Evolutionary conservation across 78 protist genomes (phyloP).

Genomic region (Paratrimastix pyriformis): DNA sequence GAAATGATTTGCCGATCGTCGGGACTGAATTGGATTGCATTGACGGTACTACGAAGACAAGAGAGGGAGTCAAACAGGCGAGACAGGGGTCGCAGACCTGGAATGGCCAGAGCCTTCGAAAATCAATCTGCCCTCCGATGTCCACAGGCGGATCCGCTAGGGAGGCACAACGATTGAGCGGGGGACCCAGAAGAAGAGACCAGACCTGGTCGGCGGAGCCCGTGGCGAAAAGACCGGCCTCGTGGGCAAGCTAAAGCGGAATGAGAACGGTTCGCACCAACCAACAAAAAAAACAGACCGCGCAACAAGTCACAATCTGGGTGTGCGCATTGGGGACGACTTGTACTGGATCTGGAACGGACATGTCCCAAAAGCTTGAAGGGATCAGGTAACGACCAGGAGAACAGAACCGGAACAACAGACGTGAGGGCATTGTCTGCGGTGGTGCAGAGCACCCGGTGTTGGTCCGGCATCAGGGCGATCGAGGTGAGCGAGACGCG

Average conservation of each 20-base stretch:
- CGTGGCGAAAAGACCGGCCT: constrained; percentile 14
- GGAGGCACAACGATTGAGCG: no score
- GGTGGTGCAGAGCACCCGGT: not conserved
- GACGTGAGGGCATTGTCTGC: not conserved
- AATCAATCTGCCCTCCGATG: no score
- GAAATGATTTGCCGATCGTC: constrained; percentile 34
- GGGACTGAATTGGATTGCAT: constrained; percentile 3
- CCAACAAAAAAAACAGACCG: constrained; percentile 1
- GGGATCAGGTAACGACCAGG: not conserved
- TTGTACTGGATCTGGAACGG: not conserved
- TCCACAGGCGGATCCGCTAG: no score
- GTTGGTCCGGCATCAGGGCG: not conserved
- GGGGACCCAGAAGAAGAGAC: no score
- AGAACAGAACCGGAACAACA: not conserved
- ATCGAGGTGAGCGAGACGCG: not conserved
- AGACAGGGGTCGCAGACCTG: no score
- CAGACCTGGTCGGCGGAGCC: constrained; percentile 21
- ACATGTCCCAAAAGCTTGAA: constrained; percentile 27
- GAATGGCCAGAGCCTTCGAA: constrained; percentile 27
- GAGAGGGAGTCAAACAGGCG: no score
- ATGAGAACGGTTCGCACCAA: no score
- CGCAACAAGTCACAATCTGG: not conserved
- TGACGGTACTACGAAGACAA: not conserved
- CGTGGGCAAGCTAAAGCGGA: no score
- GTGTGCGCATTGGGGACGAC: not conserved